Percentiles rank a stretch among this genome's conserved stretches.
Conservation (phyloP, 2,329 filamentous ascomycete species). For the Fusarium verrucosum region DNA sequence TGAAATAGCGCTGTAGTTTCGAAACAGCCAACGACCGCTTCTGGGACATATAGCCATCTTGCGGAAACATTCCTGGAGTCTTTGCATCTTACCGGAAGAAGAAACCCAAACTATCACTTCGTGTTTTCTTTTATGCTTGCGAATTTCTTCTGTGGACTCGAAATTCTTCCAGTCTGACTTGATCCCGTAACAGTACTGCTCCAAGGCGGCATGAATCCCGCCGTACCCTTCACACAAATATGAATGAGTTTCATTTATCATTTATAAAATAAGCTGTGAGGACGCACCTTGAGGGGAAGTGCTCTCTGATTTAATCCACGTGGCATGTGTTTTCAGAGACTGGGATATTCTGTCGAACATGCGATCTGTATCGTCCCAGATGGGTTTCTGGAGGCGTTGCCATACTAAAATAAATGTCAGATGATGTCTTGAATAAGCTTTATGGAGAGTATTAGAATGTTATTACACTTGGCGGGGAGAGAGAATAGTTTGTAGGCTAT, state of each 20-base stretch:
- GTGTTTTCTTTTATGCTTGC: not conserved
- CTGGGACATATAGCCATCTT: not conserved
- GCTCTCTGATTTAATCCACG: not conserved
- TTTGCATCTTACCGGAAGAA: not conserved
- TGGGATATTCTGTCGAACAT: not conserved
- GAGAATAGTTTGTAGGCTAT: constrained; percentile 4
- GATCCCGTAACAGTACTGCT: not conserved
- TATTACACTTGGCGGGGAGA: not conserved
- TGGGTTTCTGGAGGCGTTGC: constrained; percentile 7
- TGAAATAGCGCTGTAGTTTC: not conserved
- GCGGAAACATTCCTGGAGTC: not conserved
- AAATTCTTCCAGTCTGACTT: not conserved
- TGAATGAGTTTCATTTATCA: not conserved
- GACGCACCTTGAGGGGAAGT: not conserved
- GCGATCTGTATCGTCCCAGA: not conserved
- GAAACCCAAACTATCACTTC: not conserved
- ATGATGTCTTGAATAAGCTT: too few species aligned
- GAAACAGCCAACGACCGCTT: constrained; percentile 4
- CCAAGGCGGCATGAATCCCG: not conserved
- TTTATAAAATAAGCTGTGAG: accelerated
- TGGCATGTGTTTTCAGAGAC: not conserved
- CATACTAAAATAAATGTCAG: not conserved
- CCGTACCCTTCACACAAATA: not conserved
- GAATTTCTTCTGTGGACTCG: accelerated
- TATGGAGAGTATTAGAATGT: accelerated